phyloP scores from a whole-genome alignment of 306 rosid genomes.

The Acacia confusa region DNA sequence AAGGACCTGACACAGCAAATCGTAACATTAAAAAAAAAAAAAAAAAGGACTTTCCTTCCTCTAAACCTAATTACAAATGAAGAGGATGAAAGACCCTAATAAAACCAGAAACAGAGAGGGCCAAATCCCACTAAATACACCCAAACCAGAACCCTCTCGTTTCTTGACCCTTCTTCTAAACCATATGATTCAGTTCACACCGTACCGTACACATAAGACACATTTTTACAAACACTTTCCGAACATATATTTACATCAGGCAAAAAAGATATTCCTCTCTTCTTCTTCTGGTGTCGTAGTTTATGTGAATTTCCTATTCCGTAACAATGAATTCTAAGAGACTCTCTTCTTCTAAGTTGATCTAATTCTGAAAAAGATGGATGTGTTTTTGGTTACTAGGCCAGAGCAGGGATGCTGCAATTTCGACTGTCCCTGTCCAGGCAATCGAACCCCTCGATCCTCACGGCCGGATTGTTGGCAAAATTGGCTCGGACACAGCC shows the following conservation, averaged over 20 bases:
- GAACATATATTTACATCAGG: constrained; percentile 46
- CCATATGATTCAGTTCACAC: constrained; percentile 41
- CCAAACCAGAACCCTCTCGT: constrained; percentile 36
- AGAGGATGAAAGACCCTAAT: constrained; percentile 37
- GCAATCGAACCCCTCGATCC: constrained; percentile 93
- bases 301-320: background rate
- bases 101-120: background rate
- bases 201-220: constrained; percentile 37
- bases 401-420: constrained; percentile 87
- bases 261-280: constrained; percentile 29
- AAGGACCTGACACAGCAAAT: constrained; percentile 32
- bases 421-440: constrained; percentile 82
- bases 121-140: constrained; percentile 24
- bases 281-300: constrained; percentile 23
- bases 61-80: constrained; percentile 43
- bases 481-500: constrained; percentile 70
- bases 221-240: constrained; percentile 51
- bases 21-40: background rate
- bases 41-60: constrained; percentile 22
- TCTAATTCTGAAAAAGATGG: constrained; percentile 7
- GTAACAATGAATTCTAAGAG: background rate
- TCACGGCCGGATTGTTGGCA: constrained; percentile 77
- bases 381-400: constrained; percentile 40
- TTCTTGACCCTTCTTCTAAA: background rate
- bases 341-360: background rate